phyloP scores from a whole-genome alignment of 1,139 yeast species.

The Williopsis jadinii region DNA sequence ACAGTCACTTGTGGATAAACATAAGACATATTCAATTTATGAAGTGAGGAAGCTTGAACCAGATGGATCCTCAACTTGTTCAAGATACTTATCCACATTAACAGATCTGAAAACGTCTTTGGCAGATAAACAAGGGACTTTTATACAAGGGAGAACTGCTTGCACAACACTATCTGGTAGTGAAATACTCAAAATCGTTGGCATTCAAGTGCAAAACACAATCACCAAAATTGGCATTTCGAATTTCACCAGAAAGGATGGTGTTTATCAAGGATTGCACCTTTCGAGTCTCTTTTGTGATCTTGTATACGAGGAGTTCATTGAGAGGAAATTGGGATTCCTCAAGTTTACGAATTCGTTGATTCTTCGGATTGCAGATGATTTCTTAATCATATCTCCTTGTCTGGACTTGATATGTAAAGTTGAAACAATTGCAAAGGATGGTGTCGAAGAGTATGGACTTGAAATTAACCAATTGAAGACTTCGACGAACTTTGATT shows the following conservation, averaged over 20 bases:
- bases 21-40: constrained; percentile 8
- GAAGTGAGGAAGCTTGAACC: constrained; percentile 4
- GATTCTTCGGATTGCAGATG: constrained; percentile 74
- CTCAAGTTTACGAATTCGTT: constrained; percentile 26
- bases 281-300: constrained; percentile 75
- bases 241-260: constrained; percentile 45
- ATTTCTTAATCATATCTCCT: constrained; percentile 64
- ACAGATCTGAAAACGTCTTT: neutral
- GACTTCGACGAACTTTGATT: constrained; percentile 29
- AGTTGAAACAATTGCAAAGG: constrained; percentile 24
- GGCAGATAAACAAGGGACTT: neutral
- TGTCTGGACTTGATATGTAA: constrained; percentile 20
- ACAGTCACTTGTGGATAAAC: constrained; percentile 9
- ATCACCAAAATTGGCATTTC: constrained; percentile 29
- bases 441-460: constrained; percentile 48
- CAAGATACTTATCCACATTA: neutral
- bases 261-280: constrained; percentile 84
- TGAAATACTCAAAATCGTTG: constrained; percentile 12
- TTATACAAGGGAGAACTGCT: neutral
- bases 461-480: constrained; percentile 53
- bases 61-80: neutral
- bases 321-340: constrained; percentile 35
- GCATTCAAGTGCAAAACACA: constrained; percentile 33
- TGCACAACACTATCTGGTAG: constrained; percentile 5
- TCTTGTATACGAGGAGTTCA: constrained; percentile 59